Evolutionary conservation across 2,329 filamentous ascomycete species (phyloP).

Genomic region (Verticillium klebahnii): DNA sequence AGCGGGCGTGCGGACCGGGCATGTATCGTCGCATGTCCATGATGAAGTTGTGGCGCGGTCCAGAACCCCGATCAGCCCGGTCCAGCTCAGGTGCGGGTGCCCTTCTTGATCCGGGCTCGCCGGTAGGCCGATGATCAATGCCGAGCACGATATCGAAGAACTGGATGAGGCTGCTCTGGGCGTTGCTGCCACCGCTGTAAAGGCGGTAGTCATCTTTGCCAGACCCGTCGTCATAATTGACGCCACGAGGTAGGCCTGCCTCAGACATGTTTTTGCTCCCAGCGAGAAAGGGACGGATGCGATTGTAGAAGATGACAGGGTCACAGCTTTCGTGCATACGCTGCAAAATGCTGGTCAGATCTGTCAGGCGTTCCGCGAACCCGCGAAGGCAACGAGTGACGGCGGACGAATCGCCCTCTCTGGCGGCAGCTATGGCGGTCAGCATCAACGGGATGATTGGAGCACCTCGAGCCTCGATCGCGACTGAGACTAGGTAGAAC

Average conservation of each 20-base stretch:
- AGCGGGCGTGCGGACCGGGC: slow-evolving; percentile 87
- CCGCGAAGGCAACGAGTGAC: slow-evolving; percentile 73
- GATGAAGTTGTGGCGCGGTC: slow-evolving; percentile 76
- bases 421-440: slow-evolving; percentile 75
- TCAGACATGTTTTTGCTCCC: slow-evolving; percentile 98
- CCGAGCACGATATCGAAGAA: slow-evolving; percentile 94
- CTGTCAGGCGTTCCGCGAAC: slow-evolving; percentile 85
- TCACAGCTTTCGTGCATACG: slow-evolving; percentile 96
- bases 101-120: slow-evolving; percentile 52
- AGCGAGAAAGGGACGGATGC: slow-evolving; percentile 91
- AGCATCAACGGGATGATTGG: slow-evolving; percentile 88
- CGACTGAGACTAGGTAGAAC: slow-evolving; percentile 96
- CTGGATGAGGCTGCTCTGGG: slow-evolving; percentile 93
- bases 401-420: slow-evolving; percentile 61
- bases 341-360: slow-evolving; percentile 71
- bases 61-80: slow-evolving; percentile 32
- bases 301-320: slow-evolving; percentile 90
- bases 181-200: slow-evolving; percentile 92
- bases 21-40: slow-evolving; percentile 97
- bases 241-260: slow-evolving; percentile 80
- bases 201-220: slow-evolving; percentile 68
- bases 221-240: slow-evolving; percentile 80
- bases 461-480: slow-evolving; percentile 88
- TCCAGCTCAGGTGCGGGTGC: slow-evolving; percentile 38
- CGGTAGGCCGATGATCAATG: slow-evolving; percentile 85